Conservation (phyloP, 495 filamentous ascomycete species). For the Terfezia boudieri region DNA sequence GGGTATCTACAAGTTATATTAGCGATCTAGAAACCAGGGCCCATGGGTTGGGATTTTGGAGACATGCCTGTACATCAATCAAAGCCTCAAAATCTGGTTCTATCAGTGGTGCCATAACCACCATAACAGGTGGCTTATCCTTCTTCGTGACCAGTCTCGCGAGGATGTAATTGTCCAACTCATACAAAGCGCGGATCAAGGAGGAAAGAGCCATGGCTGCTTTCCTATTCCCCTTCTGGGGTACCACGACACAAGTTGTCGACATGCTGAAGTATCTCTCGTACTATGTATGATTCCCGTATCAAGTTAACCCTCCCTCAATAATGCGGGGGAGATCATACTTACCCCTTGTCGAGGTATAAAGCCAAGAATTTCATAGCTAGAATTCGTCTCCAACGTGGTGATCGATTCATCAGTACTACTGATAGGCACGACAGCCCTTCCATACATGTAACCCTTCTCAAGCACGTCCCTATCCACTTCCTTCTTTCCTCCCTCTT, state of each 20-base stretch:
- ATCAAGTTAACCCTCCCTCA: not conserved
- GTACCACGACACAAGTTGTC: constrained; percentile 47
- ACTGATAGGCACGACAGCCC: constrained; percentile 73
- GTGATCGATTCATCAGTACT: constrained; percentile 64
- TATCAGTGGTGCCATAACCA: constrained; percentile 65
- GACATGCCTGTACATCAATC: constrained; percentile 48
- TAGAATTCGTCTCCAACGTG: constrained; percentile 49
- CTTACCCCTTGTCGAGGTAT: constrained; percentile 47
- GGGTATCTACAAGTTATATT: constrained; percentile 30
- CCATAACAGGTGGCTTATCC: constrained; percentile 45
- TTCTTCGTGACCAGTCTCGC: constrained; percentile 70
- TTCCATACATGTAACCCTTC: constrained; percentile 84
- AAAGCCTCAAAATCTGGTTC: constrained; percentile 71
- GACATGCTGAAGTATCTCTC: constrained; percentile 71
- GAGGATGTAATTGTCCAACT: constrained; percentile 68
- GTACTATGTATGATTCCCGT: constrained; percentile 34
- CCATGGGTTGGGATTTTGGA: too few species aligned
- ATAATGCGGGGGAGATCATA: not conserved
- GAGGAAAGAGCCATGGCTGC: constrained; percentile 69
- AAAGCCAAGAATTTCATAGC: constrained; percentile 71
- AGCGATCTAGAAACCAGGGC: not conserved
- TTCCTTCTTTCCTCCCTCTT: constrained; percentile 60
- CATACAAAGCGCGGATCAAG: constrained; percentile 67
- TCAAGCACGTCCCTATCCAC: constrained; percentile 66
- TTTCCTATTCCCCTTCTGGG: constrained; percentile 48